Conservation (phyloP, 208 protist genomes). For the Leishmania arabica region DNA sequence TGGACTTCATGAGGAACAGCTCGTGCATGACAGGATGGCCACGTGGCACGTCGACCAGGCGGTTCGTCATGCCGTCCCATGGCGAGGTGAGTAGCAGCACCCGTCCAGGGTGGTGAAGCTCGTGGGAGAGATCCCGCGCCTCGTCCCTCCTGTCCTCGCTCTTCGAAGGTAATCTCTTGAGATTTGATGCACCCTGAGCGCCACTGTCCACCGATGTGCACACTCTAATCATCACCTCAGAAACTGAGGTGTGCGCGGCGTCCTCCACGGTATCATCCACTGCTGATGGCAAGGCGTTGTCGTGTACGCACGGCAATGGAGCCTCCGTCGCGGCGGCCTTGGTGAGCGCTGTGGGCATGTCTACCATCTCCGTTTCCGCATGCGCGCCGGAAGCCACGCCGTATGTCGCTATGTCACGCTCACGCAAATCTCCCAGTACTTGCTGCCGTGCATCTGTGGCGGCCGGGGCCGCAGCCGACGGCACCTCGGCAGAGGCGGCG, state of each 20-base stretch:
- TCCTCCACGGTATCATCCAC: not conserved
- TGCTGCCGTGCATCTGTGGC: not conserved
- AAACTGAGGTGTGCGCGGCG: not conserved
- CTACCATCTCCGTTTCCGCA: conserved; percentile 20
- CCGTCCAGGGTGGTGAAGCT: conserved; percentile 64
- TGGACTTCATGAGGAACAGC: conserved; percentile 49
- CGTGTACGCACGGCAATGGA: not conserved
- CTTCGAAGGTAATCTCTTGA: not conserved
- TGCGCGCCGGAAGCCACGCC: not conserved
- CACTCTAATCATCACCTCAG: not conserved
- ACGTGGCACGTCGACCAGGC: conserved; percentile 59
- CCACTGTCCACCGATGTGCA: not conserved
- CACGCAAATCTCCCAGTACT: not conserved
- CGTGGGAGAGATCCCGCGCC: conserved; percentile 37
- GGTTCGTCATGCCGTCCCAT: conserved; percentile 38
- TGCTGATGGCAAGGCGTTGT: not conserved
- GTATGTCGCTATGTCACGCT: conserved; percentile 5
- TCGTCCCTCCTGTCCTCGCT: not conserved
- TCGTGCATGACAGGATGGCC: conserved; percentile 60
- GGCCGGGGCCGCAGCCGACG: not conserved
- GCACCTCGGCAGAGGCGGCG: not conserved
- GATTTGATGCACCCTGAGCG: not conserved
- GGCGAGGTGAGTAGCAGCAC: conserved; percentile 59
- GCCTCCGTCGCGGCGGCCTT: not conserved
- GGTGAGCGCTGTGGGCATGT: not conserved